Conservation (phyloP, 257 asterid genomes). For the Nyctanthes arbortristis region DNA sequence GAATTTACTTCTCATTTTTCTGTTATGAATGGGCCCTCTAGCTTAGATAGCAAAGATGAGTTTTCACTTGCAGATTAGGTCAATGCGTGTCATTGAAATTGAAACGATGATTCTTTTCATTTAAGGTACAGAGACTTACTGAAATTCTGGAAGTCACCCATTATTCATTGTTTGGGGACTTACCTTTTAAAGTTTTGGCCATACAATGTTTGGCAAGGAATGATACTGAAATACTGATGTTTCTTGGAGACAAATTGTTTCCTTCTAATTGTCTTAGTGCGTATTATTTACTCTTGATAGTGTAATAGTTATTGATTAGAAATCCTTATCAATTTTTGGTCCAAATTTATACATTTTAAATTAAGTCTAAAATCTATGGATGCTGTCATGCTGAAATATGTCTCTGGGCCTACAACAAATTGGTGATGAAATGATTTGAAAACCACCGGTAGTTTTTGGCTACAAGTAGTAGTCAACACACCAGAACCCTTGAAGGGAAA, state of each 20-base stretch:
- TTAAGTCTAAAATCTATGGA: not conserved
- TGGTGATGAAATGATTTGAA: constrained; percentile 14
- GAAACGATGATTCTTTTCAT: not conserved
- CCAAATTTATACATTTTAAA: not conserved
- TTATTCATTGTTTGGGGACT: too few species aligned
- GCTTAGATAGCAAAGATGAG: constrained; percentile 38
- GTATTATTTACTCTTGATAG: constrained; percentile 4
- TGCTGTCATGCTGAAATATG: not conserved
- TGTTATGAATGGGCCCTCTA: constrained; percentile 37
- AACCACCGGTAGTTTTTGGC: constrained; percentile 46
- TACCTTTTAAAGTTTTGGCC: too few species aligned
- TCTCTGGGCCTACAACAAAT: not conserved
- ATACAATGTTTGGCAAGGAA: too few species aligned
- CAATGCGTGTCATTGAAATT: constrained; percentile 14
- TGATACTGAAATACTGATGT: too few species aligned
- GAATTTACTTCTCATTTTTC: constrained; percentile 48
- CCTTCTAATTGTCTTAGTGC: not conserved
- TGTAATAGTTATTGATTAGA: not conserved
- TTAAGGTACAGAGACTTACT: not conserved
- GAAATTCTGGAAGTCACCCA: not conserved
- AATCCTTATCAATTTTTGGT: not conserved
- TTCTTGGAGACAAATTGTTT: too few species aligned
- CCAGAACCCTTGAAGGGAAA: constrained; percentile 38
- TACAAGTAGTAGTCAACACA: constrained; percentile 45
- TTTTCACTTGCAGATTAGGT: constrained; percentile 48